Evolutionary conservation across 202 grass and related monocot species (phyloP), one percentile per base, ranked within the genome.

Genomic region (Digitaria exilis): DNA sequence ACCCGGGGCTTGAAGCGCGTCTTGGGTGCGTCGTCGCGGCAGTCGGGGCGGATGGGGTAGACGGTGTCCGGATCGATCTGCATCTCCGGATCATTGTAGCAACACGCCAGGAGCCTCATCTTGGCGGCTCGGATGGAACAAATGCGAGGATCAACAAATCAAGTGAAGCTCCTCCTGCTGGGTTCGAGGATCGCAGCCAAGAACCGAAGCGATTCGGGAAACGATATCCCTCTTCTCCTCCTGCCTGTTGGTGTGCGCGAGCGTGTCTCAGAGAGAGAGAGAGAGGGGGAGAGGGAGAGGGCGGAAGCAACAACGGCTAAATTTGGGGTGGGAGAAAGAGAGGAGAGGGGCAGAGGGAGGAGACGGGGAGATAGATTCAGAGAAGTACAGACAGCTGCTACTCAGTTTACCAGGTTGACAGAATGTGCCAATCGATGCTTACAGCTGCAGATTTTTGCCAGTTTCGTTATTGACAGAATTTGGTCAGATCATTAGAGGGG

Each of bases 1-100:
- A 90, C 96, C 85, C 45, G 71, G 61, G 93, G 91, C 83, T 94
- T 96, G 89, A 98, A 98, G 44, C 93, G 93, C 62, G 78, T 90
- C 75, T 84, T 87, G 59, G 89, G 89, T 8, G 80, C 89, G 72
- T 98, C 96, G 22, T 76, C 76, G 48, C 84, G 88, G 89, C 90
- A 98, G 55, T 92, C 91, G 41, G 87, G 66, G 46, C 87, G 90
- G 77, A 93, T 89, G 45, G 90, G 87, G 59, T 96, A 96, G 78
- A 90, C 64, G 30, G 96, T 85, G 46, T 96, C 91, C 32, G 96
- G 96, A 61, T 96, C 93, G 69, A 90, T 92, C 42, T 77, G 88
- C 73, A 89, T 92, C 73, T 96, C 93, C 71, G 87, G 91, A 58
- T 96, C 84, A 42, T 78, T 87, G 73, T 83, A 87, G 85, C 93